Conservation (phyloP, 441 rosid genomes). For the Populus tomentosa region DNA sequence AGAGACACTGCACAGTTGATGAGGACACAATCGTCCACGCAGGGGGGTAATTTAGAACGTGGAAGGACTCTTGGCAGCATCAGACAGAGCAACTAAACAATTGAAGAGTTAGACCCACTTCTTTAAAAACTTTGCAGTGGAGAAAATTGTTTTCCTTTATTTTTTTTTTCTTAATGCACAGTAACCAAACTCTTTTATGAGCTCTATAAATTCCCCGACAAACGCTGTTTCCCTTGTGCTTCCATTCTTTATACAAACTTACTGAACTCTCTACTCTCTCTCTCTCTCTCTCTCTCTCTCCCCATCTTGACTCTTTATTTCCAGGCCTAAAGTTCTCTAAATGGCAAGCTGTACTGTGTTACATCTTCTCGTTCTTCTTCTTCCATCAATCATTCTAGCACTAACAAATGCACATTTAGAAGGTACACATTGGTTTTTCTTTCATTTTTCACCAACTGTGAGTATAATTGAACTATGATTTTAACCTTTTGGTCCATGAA, state of each 20-base stretch:
- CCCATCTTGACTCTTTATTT: conserved; percentile 9
- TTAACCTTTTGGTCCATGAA: not conserved
- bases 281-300: not conserved
- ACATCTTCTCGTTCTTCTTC: conserved; percentile 17
- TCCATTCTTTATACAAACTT: conserved; percentile 10
- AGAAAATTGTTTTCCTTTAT: not conserved
- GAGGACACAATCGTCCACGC: not conserved
- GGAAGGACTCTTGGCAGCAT: not conserved
- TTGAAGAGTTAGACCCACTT: not conserved
- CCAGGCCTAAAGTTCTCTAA: conserved; percentile 13
- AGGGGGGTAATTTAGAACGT: not conserved
- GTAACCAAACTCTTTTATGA: conserved; percentile 15
- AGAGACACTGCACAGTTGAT: not conserved
- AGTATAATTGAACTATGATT: not conserved
- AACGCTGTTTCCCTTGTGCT: conserved; percentile 10
- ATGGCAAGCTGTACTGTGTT: conserved; percentile 21
- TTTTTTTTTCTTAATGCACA: not conserved
- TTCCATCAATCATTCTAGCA: conserved; percentile 10
- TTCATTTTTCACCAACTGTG: too few relatives aligned
- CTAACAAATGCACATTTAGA: conserved; percentile 44
- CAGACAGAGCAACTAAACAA: not conserved
- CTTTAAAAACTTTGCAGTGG: not conserved
- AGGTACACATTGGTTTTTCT: conserved; percentile 26
- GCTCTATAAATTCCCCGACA: conserved; percentile 44
- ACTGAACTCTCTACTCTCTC: not conserved